Evolutionary conservation across 2,329 filamentous ascomycete genomes (phyloP).

Genomic region (Talaromyces marneffei): DNA sequence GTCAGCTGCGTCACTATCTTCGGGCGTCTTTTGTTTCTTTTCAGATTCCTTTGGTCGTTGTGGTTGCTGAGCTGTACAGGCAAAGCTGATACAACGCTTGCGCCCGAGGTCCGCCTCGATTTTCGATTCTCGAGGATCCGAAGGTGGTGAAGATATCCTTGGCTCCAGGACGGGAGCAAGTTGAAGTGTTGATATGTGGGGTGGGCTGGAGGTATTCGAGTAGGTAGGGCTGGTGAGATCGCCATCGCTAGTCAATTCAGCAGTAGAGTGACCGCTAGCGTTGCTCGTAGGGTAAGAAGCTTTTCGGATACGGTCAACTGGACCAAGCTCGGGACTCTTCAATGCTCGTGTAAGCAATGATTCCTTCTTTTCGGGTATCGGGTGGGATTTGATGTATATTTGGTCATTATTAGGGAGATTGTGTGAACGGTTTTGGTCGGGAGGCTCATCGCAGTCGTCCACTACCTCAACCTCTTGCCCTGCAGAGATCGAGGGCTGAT

Average conservation of each 20-base stretch:
- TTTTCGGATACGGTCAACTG: conserved; percentile 52
- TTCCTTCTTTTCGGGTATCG: conserved; percentile 55
- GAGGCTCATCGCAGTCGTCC: conserved; percentile 82
- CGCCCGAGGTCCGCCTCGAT: conserved; percentile 62
- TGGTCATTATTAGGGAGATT: conserved; percentile 27
- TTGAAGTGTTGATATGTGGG: conserved; percentile 46
- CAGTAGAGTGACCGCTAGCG: conserved; percentile 73
- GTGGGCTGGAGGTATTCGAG: conserved; percentile 81
- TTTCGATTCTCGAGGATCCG: conserved; percentile 47
- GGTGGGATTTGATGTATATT: conserved; percentile 44
- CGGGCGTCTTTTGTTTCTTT: conserved; percentile 17
- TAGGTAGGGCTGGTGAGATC: conserved; percentile 84
- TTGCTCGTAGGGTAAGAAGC: conserved; percentile 58
- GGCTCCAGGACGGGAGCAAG: conserved; percentile 17
- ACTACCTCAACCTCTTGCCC: conserved; percentile 57
- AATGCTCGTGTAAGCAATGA: conserved; percentile 83
- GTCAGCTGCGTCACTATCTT: conserved; percentile 21
- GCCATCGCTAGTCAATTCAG: conserved; percentile 90
- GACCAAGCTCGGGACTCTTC: conserved; percentile 53
- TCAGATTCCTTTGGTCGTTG: conserved; percentile 32
- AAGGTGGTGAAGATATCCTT: conserved; percentile 18
- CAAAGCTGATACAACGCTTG: conserved; percentile 89
- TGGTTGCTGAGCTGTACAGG: conserved; percentile 63
- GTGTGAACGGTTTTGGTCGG: conserved; percentile 49
- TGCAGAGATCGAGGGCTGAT: conserved; percentile 31